These are phyloP conservation scores for Talaromyces borbonicus DNA, from an alignment of 495 filamentous ascomycete genomes.

Conservation along the genomic window DNA sequence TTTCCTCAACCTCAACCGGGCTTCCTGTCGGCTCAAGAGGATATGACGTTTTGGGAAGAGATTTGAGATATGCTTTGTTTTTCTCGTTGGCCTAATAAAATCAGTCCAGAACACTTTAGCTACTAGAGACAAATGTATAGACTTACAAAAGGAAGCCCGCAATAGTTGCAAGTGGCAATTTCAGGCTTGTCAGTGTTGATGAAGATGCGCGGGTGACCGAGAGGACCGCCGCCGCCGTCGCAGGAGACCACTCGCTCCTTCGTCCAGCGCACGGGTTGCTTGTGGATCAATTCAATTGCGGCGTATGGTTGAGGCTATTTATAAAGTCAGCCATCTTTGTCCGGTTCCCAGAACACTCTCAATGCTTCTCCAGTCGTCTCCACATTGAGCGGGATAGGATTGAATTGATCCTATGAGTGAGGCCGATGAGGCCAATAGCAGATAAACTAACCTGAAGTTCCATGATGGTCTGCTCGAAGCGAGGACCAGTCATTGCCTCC, in stretches of 20 bases:
- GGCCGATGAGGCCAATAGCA: too few species aligned
- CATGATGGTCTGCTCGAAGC: conserved; percentile 95
- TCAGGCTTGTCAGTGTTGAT: conserved; percentile 98
- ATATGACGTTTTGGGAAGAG: conserved; percentile 67
- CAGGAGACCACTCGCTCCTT: conserved; percentile 73
- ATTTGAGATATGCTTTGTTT: conserved; percentile 70
- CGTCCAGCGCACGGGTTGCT: conserved; percentile 87
- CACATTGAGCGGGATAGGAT: too few species aligned
- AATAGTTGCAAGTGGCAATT: conserved; percentile 84
- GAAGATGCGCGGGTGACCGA: conserved; percentile 86
- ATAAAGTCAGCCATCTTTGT: background rate
- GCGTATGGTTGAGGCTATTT: conserved; percentile 72
- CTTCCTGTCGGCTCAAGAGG: conserved; percentile 50
- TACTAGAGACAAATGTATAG: background rate
- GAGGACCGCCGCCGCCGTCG: conserved; percentile 86
- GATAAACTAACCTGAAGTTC: conserved; percentile 64
- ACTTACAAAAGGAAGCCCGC: conserved; percentile 89
- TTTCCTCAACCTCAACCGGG: conserved; percentile 43
- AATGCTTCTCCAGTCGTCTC: too few species aligned
- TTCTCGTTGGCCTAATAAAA: conserved; percentile 70
- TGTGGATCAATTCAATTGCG: conserved; percentile 92
- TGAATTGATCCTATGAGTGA: too few species aligned
- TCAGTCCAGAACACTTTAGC: background rate
- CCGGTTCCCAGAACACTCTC: too few species aligned
- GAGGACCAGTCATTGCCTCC: conserved; percentile 79